A percentile compares a stretch with the other conserved stretches of the same genome.
phyloP scores from a whole-genome alignment of 164 flowering plant genomes.

The Litsea cubeba region DNA sequence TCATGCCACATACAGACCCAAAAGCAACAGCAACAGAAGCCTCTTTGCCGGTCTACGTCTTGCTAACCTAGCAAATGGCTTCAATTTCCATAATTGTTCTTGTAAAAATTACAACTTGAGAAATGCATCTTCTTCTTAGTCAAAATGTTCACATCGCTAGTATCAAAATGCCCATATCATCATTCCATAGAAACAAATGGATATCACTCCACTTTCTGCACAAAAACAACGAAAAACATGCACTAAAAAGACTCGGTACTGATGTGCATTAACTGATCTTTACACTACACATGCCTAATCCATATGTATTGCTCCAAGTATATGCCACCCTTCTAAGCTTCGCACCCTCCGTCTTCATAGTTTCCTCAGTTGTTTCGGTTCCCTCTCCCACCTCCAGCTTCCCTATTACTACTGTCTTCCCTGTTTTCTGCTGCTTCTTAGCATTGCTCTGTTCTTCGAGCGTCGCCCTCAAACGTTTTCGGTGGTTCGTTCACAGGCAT shows the following conservation, averaged over 20 bases:
- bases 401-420: background rate
- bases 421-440: background rate
- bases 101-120: no score
- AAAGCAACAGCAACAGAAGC: slow-evolving; percentile 56
- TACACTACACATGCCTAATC: no score
- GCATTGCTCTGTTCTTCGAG: background rate
- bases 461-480: background rate
- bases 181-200: background rate
- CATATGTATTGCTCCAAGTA: slow-evolving; percentile 49
- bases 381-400: slow-evolving; percentile 3
- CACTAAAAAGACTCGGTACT: background rate
- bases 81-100: background rate
- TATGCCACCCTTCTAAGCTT: slow-evolving; percentile 19
- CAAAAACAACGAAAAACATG: background rate
- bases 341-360: background rate
- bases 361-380: no score
- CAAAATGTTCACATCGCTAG: background rate
- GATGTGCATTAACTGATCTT: no score
- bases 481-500: background rate
- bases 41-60: slow-evolving; percentile 54
- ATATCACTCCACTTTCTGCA: background rate
- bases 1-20: slow-evolving; percentile 61
- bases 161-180: background rate
- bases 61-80: slow-evolving; percentile 32
- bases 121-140: background rate